Evolutionary conservation across 129 eudicot species (phyloP).

Genomic region (Flaveria ramosissima): DNA sequence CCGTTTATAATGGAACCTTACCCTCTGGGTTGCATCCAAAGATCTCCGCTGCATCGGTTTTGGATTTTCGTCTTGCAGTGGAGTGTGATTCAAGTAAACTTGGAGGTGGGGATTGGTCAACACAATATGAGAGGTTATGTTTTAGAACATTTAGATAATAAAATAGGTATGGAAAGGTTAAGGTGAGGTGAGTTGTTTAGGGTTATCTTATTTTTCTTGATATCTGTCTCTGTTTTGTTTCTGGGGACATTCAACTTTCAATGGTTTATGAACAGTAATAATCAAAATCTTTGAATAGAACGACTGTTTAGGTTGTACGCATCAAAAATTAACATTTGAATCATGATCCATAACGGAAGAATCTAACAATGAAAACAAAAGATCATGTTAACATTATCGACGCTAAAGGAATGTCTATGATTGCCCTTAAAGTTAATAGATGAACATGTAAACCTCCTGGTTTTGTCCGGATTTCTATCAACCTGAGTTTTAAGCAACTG

Average conservation of each 20-base stretch:
- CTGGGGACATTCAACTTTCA: conserved; percentile 29
- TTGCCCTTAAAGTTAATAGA: not conserved
- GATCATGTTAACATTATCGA: not conserved
- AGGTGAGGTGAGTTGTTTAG: conserved; percentile 4
- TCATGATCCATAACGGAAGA: not conserved
- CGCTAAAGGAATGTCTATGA: not conserved
- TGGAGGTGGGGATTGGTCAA: conserved; percentile 71
- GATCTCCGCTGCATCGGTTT: conserved; percentile 31
- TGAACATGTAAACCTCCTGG: not conserved
- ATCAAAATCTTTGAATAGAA: no score
- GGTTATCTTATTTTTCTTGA: not conserved
- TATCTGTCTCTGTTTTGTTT: conserved; percentile 35
- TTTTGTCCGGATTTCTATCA: not conserved
- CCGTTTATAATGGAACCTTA: conserved; percentile 15
- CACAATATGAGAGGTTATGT: conserved; percentile 60
- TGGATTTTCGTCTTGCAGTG: conserved; percentile 76
- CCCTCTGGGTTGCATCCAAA: conserved; percentile 13
- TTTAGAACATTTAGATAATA: conserved; percentile 33
- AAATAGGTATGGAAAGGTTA: conserved; percentile 8
- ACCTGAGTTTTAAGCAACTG: not conserved
- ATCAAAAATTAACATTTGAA: not conserved
- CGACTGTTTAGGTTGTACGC: no score
- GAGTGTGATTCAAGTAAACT: conserved; percentile 64
- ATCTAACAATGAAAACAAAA: not conserved
- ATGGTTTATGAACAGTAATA: conserved; percentile 6